Base-by-base conservation (phyloP, 1,139 yeast species). In the Pichia sp. region DNA sequence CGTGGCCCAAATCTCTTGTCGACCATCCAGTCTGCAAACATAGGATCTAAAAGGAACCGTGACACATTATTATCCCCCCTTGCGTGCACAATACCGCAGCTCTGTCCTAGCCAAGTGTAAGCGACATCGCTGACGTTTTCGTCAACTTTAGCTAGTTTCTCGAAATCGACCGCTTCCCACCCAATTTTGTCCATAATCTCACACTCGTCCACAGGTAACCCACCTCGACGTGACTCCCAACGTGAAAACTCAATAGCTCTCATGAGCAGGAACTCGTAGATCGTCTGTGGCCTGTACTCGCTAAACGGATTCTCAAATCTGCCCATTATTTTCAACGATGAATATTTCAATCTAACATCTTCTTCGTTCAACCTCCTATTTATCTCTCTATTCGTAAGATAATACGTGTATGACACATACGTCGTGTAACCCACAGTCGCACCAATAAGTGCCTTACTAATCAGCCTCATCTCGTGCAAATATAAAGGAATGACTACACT, bases 61-160 rank as follows among this genome's bases (percentile, higher is more conserved):
- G 30, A 38, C n/a, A n/a, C n/a, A n/a, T n/a, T n/a, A n/a, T n/a
- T n/a, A n/a, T n/a, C 18, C 49, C 81, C 84, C 14, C 86, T 64
- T 1, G 86, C 84, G 5, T 82, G 72, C 4, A 86, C 65, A 42
- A 77, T 72, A 3, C 91, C 75, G 60, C 96, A 86, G 40, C 94
- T 82, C 58, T 89, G 97, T 3, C 97, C 97, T 32, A 89, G 61
- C 97, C 97, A 89, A 0, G 96, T 86, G 54, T 82, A 76, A 4
- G 82, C 66, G 52, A 84, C 35, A 10, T 31, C 1, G 41, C 45
- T 6, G 38, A 36, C 19, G 28, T 42, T 37, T 25, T 11, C 8
- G 9, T 45, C 51, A 2, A 35, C 24, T 7, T 23, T 41, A 24
- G 38, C 34, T 4, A 76, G 74, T 0, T 95, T 95, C 31, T 62